A percentile compares a stretch with the other conserved stretches of the same genome.
Conservation (phyloP, 495 filamentous ascomycete genomes). For the Penicillium fimorum region DNA sequence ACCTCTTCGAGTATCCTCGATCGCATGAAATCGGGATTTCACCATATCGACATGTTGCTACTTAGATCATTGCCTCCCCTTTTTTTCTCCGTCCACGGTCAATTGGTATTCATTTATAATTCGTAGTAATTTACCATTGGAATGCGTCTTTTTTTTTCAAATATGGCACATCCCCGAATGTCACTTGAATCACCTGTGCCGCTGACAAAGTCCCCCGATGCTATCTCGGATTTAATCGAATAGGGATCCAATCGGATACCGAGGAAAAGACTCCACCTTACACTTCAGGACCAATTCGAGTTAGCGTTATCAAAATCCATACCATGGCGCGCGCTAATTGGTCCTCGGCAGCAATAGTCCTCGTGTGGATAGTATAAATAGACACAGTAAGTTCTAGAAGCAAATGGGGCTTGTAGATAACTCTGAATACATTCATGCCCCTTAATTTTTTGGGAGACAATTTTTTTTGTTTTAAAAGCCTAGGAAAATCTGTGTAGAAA, state of each 20-base stretch:
- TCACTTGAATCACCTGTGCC: neutral
- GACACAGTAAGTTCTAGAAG: conserved; percentile 10
- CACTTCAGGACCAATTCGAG: neutral
- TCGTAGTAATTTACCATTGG: no score
- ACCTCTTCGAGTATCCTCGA: no score
- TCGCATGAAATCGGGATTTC: no score
- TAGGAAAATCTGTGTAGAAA: neutral
- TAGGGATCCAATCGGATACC: conserved; percentile 1
- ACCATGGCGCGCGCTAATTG: neutral
- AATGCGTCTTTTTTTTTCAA: no score
- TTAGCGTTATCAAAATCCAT: neutral
- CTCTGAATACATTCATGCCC: neutral
- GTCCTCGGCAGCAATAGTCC: neutral
- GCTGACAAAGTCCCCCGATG: neutral
- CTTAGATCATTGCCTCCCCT: no score
- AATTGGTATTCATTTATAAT: no score
- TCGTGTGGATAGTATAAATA: conserved; percentile 1
- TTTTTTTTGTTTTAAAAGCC: neutral
- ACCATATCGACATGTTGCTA: no score
- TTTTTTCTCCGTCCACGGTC: no score
- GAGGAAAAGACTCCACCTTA: neutral
- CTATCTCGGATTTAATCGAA: neutral
- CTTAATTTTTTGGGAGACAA: neutral
- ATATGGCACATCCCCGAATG: no score
- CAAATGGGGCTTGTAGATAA: neutral